Base-by-base conservation (phyloP, 2,329 filamentous ascomycete species). In the Microdochium paspali region DNA sequence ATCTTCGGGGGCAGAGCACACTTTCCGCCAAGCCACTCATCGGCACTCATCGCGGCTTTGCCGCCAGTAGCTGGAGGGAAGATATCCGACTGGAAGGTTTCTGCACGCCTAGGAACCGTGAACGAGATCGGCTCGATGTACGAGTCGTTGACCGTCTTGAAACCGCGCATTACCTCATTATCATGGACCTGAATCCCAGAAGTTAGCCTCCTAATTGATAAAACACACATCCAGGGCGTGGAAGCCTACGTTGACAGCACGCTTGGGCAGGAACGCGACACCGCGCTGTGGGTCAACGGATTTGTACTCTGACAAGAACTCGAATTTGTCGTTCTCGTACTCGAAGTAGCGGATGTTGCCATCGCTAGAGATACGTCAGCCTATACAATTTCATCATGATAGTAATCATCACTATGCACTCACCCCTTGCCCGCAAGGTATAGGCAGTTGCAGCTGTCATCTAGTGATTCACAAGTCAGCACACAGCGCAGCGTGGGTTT, bases 341-440 rank as follows among this genome's bases (percentile, higher is more conserved):
- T 98, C 93, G 66, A 87, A 98, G 76, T 98, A 98, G 54, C 93
- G 90, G 62, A 98, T 98, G 69, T 98, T 98, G 61, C 93, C 93
- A 63, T 98, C 93, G 67, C 88, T 93, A 52, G 15, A 25, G 10
- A 9, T 18, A 24, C 24, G 46, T 57, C 35, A 53, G n/a, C 21
- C 55, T 58, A 30, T 57, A 49, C 20, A n/a, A 44, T 62, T 52
- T 13, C 7, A 7, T 61, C 54, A 47, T n/a, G 54, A 24, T 12
- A 3, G 13, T 30, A 25, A 45, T 59, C 9, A 20, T 6, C 13
- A 5, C 18, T 21, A 40, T 20, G 18, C 35, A 69, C 85, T 73
- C 69, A 91, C 88, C 91, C 93, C 74, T 97, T 97, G 64, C 93
- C 93, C 59, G 93, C 93, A 62, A 98, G 79, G 69, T 96, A 98